Evolutionary conservation across 2,329 filamentous ascomycete genomes (phyloP), one percentile per base, ranked within the genome.

Genomic region (Botryotinia convoluta): DNA sequence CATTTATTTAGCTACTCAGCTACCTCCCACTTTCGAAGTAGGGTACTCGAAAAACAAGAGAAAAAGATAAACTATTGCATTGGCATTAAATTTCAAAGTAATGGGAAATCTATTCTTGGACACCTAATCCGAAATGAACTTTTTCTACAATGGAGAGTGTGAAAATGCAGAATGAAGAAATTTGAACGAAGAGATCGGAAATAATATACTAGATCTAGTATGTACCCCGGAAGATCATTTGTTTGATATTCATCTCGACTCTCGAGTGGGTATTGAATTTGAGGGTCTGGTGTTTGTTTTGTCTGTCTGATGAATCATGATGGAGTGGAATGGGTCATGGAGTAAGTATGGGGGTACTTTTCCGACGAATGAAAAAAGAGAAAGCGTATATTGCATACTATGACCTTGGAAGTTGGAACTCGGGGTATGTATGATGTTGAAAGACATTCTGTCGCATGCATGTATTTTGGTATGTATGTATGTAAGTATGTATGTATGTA

Each of bases 401-500:
- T 18, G n/a, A 7, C 14, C n/a, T 57, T 29, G 51, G 51, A 57
- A 42, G 37, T n/a, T 63, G 61, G 61, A 62, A 42, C 61, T 63
- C 61, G 37, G 39, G 37, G 61, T 44, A 29, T 44, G 61, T 10
- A 39, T 57, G n/a, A 29, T 39, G 37, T 62, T 18, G 60, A 39
- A 7, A 63, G 61, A 63, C 61, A 63, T 63, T 63, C 26, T 63
- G 39, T 63, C 16, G 61, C 37, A 63, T 44, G 37, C 60, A 62
- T 61, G 35, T 14, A n/a, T 7, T 39, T 8, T 61, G 59, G 35
- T 26, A 26, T 37, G 35, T 61, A 20, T 22, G 59, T 37, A 18
- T 35, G 54, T 16, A 57, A 9, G 18, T 12, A 22, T 14, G 29
- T 29, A 20, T 32, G 29, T 35, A 4, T 3, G 37, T 6, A n/a